Percentiles rank a stretch among this genome's conserved stretches.
phyloP scores from a whole-genome alignment of 2,329 filamentous ascomycete species.

The Xylariales sp. region DNA sequence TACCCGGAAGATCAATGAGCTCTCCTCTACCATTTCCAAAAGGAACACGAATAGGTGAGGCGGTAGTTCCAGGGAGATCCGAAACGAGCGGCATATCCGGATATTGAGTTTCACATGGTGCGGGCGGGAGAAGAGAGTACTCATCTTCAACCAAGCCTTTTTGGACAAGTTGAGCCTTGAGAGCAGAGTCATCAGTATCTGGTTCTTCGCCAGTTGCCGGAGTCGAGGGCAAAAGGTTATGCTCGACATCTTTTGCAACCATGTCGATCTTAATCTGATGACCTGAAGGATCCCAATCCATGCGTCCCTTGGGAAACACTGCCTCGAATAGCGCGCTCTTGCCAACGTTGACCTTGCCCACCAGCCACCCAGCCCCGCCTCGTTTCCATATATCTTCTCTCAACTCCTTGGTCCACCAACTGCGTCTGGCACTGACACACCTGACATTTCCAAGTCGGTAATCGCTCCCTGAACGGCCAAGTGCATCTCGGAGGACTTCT shows the following conservation, averaged over 20 bases:
- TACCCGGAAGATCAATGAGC: constrained; percentile 85
- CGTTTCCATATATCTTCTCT: constrained; percentile 82
- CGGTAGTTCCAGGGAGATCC: constrained; percentile 85
- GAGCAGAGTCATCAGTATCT: constrained; percentile 15
- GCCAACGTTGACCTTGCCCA: constrained; percentile 97
- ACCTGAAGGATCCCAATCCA: constrained; percentile 32
- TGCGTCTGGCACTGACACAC: constrained; percentile 79
- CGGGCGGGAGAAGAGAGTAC: constrained; percentile 67
- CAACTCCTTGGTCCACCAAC: constrained; percentile 86
- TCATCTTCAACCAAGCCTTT: constrained; percentile 36
- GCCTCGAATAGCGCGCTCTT: constrained; percentile 89
- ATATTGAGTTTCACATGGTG: constrained; percentile 67
- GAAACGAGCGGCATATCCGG: constrained; percentile 85
- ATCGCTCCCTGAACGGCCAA: constrained; percentile 63
- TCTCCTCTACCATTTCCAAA: constrained; percentile 86
- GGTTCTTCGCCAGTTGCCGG: constrained; percentile 6
- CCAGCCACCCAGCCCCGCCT: constrained; percentile 88
- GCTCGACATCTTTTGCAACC: constrained; percentile 13
- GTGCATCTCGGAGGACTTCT: constrained; percentile 69
- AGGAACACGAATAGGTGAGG: constrained; percentile 87
- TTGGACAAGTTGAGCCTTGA: constrained; percentile 20
- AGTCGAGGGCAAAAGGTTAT: constrained; percentile 3
- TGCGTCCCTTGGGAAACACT: constrained; percentile 75
- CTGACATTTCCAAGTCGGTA: constrained; percentile 84
- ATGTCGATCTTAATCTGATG: constrained; percentile 31